These are phyloP conservation scores for Peniophora sp. DNA, from an alignment of 1,284 basidiomycete species.

Conservation along the genomic window DNA sequence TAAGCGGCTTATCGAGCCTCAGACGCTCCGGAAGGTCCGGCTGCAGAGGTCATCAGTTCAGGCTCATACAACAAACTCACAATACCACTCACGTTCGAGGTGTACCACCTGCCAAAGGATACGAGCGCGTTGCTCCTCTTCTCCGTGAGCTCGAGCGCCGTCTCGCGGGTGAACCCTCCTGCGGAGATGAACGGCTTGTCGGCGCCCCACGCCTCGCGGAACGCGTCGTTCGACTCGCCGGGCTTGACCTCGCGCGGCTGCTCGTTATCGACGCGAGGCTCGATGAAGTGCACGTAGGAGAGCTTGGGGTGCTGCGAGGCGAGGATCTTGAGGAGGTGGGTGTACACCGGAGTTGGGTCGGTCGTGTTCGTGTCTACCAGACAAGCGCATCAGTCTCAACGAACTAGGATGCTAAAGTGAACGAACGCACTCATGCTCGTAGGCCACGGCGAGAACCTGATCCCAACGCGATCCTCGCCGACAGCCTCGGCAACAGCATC, in stretches of 20 bases:
- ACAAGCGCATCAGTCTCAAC: no score
- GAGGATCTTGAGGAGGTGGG: slow-evolving; percentile 21
- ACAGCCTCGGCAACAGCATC: slow-evolving; percentile 15
- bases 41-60: background rate
- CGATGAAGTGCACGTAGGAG: slow-evolving; percentile 35
- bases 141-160: slow-evolving; percentile 15
- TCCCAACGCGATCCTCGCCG: slow-evolving; percentile 24
- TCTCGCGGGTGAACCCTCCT: slow-evolving; percentile 33
- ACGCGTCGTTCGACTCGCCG: slow-evolving; percentile 26
- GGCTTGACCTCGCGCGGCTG: slow-evolving; percentile 5
- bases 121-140: slow-evolving; percentile 5
- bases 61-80: background rate
- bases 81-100: background rate
- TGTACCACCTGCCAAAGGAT: background rate
- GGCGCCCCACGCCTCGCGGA: slow-evolving; percentile 24
- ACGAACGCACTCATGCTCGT: slow-evolving; percentile 9
- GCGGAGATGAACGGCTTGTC: slow-evolving; percentile 36
- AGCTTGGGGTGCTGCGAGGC: slow-evolving; percentile 22
- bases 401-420: background rate
- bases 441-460: slow-evolving; percentile 43
- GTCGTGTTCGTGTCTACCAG: slow-evolving; percentile 13
- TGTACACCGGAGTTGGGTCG: slow-evolving; percentile 31
- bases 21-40: background rate
- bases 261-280: slow-evolving; percentile 16
- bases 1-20: background rate